These are phyloP conservation scores for Globisporangium nodosum DNA, from an alignment of 352 stramenopile species.

Conservation along the genomic window DNA sequence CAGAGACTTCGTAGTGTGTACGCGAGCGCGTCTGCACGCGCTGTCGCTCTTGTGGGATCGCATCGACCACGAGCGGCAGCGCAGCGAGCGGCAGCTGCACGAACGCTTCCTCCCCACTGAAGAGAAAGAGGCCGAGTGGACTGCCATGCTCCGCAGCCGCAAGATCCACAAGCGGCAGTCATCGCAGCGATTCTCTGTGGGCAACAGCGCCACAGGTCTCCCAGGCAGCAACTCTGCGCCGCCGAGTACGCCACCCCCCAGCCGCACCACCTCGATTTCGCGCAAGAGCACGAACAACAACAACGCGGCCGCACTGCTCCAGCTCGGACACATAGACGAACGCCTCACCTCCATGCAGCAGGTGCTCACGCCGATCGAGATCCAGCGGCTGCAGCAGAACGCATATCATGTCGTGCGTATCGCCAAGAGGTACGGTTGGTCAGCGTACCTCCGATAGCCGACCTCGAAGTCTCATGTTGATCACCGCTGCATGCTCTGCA, in stretches of 20 bases:
- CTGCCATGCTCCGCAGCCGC: conserved; percentile 11
- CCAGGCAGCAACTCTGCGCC: not conserved
- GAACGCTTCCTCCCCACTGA: conserved; percentile 24
- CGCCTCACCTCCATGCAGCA: conserved; percentile 69
- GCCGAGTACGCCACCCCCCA: not conserved
- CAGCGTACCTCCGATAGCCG: not conserved
- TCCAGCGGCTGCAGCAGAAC: conserved; percentile 63
- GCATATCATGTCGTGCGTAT: conserved; percentile 61
- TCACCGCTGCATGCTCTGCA: conserved; percentile 7
- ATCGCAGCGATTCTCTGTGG: not conserved
- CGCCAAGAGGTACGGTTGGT: conserved; percentile 39
- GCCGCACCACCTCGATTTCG: not conserved
- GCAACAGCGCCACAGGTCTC: conserved; percentile 2
- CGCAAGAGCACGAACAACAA: conserved; percentile 3
- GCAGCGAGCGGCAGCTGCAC: conserved; percentile 39
- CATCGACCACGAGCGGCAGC: conserved; percentile 62
- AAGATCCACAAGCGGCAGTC: conserved; percentile 9
- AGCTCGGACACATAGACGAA: conserved; percentile 54
- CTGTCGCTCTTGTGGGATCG: conserved; percentile 62
- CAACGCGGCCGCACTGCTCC: conserved; percentile 16
- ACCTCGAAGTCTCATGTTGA: not conserved
- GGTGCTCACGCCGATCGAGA: conserved; percentile 69
- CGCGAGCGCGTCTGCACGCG: conserved; percentile 42
- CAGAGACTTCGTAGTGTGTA: conserved; percentile 45
- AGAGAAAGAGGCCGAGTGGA: conserved; percentile 30